These are phyloP conservation scores for Pythium aphanidermatum DNA, from an alignment of 352 stramenopile genomes.

Conservation along the genomic window DNA sequence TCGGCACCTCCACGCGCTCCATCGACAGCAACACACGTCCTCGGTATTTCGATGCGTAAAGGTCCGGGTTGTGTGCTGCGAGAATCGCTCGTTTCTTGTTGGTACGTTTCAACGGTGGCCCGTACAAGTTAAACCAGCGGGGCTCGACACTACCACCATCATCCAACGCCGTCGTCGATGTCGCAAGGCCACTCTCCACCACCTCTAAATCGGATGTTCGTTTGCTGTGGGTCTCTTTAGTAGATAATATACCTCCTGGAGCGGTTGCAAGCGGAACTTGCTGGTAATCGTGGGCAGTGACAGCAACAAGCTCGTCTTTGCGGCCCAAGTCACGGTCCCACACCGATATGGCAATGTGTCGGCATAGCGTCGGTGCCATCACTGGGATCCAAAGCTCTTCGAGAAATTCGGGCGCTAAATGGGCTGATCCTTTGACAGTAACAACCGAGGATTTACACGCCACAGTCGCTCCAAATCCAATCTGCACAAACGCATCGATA, in stretches of 20 bases:
- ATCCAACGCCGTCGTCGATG: background rate
- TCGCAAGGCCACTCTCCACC: background rate
- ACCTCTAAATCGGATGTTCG: background rate
- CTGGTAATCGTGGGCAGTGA: constrained; percentile 66
- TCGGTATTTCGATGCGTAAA: constrained; percentile 75
- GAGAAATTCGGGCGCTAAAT: constrained; percentile 53
- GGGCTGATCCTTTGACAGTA: constrained; percentile 47
- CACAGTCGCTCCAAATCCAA: constrained; percentile 53
- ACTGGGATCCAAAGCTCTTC: constrained; percentile 88
- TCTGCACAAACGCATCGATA: constrained; percentile 80
- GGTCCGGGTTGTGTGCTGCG: constrained; percentile 56
- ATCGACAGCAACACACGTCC: constrained; percentile 76
- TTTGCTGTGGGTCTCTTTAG: constrained; percentile 1
- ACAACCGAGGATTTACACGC: constrained; percentile 44
- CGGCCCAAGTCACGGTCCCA: constrained; percentile 75
- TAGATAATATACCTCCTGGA: constrained; percentile 22
- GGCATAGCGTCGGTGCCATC: constrained; percentile 60
- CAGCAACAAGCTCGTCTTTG: constrained; percentile 67
- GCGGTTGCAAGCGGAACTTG: constrained; percentile 29
- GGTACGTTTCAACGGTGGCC: constrained; percentile 49
- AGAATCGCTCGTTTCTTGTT: constrained; percentile 47
- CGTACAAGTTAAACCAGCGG: constrained; percentile 85
- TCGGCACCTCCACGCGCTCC: constrained; percentile 39
- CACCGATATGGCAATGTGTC: constrained; percentile 64
- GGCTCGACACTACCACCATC: constrained; percentile 22